A percentile compares a stretch with the other conserved stretches of the same genome.
These are phyloP conservation scores for Pneumocystis wakefieldiae DNA, from an alignment of 1,139 yeast genomes.

Conservation along the genomic window DNA sequence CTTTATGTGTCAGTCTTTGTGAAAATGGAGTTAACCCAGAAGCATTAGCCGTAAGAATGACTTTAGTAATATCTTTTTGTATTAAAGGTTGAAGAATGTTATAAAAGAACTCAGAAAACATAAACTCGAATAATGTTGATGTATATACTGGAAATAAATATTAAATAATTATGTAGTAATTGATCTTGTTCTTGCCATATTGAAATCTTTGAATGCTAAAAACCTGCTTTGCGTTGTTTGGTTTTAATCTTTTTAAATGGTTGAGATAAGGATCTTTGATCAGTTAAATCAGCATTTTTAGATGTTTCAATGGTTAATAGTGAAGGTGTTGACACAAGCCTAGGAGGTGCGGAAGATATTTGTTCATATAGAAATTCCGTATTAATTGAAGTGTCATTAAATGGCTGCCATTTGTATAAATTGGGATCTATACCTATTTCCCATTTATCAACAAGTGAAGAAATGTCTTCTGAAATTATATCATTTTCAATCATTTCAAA, in stretches of 20 bases:
- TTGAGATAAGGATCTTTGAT: not conserved
- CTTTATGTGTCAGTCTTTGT: slow-evolving; percentile 7
- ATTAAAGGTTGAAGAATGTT: not conserved
- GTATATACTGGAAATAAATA: not conserved
- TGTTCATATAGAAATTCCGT: not conserved
- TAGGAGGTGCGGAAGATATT: not conserved
- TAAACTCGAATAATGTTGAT: not conserved
- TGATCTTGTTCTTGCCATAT: not conserved
- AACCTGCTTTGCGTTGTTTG: not conserved
- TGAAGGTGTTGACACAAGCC: not conserved
- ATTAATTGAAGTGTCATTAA: not conserved
- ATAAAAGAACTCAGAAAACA: not conserved
- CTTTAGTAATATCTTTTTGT: not conserved
- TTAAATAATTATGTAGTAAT: not conserved
- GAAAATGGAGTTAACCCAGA: slow-evolving; percentile 14
- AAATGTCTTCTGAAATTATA: not conserved
- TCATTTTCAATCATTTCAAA: not conserved
- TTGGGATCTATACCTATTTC: not conserved
- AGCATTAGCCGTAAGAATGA: slow-evolving; percentile 12
- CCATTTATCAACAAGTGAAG: not conserved
- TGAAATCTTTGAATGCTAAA: not conserved
- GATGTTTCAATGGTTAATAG: not conserved
- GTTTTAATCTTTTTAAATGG: not conserved
- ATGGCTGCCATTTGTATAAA: not conserved
- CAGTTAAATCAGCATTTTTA: not conserved